Evolutionary conservation across 2,329 filamentous ascomycete genomes (phyloP), one percentile per base, ranked within the genome.

Genomic region (Periconia macrospinosa): DNA sequence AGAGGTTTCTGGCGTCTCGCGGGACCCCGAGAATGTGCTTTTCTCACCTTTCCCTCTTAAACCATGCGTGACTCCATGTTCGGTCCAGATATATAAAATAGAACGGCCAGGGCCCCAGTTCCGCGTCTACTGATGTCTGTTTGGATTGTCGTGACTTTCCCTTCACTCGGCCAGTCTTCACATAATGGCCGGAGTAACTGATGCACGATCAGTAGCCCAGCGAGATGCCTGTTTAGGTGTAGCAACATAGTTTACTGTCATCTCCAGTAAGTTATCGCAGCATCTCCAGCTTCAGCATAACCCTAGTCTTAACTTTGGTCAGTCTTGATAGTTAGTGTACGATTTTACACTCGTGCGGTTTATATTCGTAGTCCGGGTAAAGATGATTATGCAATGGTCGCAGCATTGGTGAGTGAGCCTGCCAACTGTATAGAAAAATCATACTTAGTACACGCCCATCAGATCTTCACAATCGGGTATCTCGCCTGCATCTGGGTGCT

Each of bases 351-450:
- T 27, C 59, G 68, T 17, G 43, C 42, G 1, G 45, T 58, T 14
- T 59, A 67, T 30, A 55, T 69, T 18, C 57, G 58, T 10, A 68
- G 59, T 27, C 57, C 68, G 45, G 69, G 69, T 27, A 55, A 55
- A 43, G 69, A 72, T 57, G 68, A 72, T 50, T 60, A 49, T 44
- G 59, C 63, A 33, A 72, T 70, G 62, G 45, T 70, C 9, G 49
- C 47, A 9, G 62, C 68, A 14, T 35, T 69, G 45, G 67, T 70
- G 62, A 15, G 57, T 60, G 11, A 23, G 15, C 33, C 35, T 11
- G n/a, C 23, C 42, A 17, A 11, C 19, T 6, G 33, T 37, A 14
- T 35, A 3, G 15, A n/a, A 40, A 33, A 9, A 20, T n/a, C n/a
- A n/a, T 9, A n/a, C n/a, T 41, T 18, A 18, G 14, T 2, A 27